phyloP scores from a whole-genome alignment of 2,329 filamentous ascomycete species.

The Fusarium praegraminearum region DNA sequence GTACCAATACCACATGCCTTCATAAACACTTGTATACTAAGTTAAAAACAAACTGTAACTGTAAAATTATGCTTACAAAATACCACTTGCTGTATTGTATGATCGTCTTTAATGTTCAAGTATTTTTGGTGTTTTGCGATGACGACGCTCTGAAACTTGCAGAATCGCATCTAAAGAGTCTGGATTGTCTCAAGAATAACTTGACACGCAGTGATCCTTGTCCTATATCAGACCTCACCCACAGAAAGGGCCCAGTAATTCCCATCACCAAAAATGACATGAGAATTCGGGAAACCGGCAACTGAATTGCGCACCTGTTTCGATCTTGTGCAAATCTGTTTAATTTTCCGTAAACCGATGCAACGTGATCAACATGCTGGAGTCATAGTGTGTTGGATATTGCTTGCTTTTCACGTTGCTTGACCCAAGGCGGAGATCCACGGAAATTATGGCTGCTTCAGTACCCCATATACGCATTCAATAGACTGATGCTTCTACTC shows the following conservation, averaged over 20 bases:
- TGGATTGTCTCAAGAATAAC: conserved; percentile 35
- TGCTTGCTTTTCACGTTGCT: not conserved
- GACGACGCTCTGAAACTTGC: conserved; percentile 28
- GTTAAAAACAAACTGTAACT: not conserved
- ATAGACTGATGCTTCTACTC: not conserved
- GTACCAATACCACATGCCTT: not conserved
- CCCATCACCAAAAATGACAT: conserved; percentile 16
- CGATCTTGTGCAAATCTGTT: conserved; percentile 1
- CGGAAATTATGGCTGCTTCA: conserved; percentile 1
- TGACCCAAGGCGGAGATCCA: not conserved
- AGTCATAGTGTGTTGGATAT: not conserved
- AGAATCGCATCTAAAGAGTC: conserved; percentile 26
- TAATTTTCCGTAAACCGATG: conserved; percentile 11
- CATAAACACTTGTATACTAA: not conserved
- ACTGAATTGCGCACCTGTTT: not conserved
- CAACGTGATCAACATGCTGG: not conserved
- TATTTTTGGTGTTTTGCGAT: conserved; percentile 25
- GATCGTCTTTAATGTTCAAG: not conserved
- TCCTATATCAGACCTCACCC: conserved; percentile 8
- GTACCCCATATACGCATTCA: not conserved
- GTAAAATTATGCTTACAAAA: not conserved
- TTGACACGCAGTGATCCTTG: conserved; percentile 26
- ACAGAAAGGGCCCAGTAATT: conserved; percentile 11
- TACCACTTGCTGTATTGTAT: not conserved
- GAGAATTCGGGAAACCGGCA: conserved; percentile 27